Percentiles rank a stretch among this genome's conserved stretches.
Conservation (phyloP, 495 filamentous ascomycete genomes). For the Achaetomiella virescens region DNA sequence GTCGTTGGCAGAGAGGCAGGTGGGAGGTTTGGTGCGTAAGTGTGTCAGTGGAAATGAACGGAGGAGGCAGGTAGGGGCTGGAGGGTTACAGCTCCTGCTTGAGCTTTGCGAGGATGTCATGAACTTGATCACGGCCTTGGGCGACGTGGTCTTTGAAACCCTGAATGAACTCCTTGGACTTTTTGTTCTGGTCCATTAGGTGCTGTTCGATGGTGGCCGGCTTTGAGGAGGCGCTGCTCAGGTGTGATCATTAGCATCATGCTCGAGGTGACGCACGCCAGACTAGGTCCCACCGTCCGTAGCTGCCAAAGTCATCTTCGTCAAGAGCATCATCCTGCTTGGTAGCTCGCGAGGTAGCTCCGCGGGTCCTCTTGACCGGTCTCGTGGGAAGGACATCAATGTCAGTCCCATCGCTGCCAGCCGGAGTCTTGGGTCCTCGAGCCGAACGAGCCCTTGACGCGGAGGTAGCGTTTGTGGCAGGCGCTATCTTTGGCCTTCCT, state of each 20-base stretch:
- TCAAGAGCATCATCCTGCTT: background rate
- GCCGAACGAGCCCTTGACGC: background rate
- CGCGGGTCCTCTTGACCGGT: conserved; percentile 9
- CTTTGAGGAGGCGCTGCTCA: background rate
- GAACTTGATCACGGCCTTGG: conserved; percentile 18
- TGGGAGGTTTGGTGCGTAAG: background rate
- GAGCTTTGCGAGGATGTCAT: conserved; percentile 11
- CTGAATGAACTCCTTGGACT: conserved; percentile 31
- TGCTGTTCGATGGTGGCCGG: conserved; percentile 21
- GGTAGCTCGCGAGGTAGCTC: background rate
- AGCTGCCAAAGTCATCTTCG: conserved; percentile 1
- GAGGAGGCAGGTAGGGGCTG: background rate
- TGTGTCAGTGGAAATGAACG: background rate
- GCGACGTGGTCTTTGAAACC: conserved; percentile 22
- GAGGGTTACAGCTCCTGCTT: conserved; percentile 18
- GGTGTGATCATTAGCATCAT: background rate
- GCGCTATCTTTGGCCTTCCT: conserved; percentile 14
- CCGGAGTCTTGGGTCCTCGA: background rate
- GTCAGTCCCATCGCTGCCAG: background rate
- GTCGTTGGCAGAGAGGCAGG: background rate
- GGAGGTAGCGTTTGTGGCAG: background rate
- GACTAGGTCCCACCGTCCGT: background rate
- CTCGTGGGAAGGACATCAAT: background rate
- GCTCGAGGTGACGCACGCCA: background rate
- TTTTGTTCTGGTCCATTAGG: conserved; percentile 20